These are phyloP conservation scores for Lathyrus sativus DNA, from an alignment of 306 rosid species.

Conservation along the genomic window DNA sequence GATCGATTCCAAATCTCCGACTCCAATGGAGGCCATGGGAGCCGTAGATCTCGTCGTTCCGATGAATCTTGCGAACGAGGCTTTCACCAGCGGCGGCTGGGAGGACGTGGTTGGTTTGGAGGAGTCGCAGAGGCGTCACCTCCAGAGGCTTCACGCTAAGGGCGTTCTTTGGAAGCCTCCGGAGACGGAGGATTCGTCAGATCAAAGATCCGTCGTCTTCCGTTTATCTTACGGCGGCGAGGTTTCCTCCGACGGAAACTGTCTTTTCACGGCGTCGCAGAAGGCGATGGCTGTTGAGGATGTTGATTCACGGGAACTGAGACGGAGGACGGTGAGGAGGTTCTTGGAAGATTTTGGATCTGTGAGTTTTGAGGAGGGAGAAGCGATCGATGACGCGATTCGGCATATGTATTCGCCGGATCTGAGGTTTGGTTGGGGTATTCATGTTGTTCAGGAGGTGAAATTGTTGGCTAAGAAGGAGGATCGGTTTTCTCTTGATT, in stretches of 20 bases:
- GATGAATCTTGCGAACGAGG: neutral
- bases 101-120: conserved; percentile 82
- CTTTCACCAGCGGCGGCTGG: conserved; percentile 60
- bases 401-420: conserved; percentile 90
- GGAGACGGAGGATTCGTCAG: conserved; percentile 41
- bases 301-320: conserved; percentile 65
- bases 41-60: conserved; percentile 69
- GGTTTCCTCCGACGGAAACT: conserved; percentile 94
- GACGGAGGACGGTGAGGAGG: conserved; percentile 78
- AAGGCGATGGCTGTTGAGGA: conserved; percentile 80
- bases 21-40: conserved; percentile 49
- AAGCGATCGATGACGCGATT: conserved; percentile 63
- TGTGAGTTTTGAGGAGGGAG: conserved; percentile 54
- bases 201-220: conserved; percentile 69
- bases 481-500: conserved; percentile 70
- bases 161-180: conserved; percentile 95
- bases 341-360: conserved; percentile 82
- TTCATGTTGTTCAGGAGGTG: conserved; percentile 94
- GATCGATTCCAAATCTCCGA: conserved; percentile 58
- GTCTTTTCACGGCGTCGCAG: conserved; percentile 83
- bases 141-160: conserved; percentile 72
- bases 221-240: conserved; percentile 91
- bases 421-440: conserved; percentile 92
- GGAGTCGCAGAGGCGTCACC: conserved; percentile 81
- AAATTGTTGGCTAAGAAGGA: conserved; percentile 86